A percentile compares a stretch with the other conserved stretches of the same genome.
phyloP scores from a whole-genome alignment of 179 eudicot genomes.

The Silene noctiflora region DNA sequence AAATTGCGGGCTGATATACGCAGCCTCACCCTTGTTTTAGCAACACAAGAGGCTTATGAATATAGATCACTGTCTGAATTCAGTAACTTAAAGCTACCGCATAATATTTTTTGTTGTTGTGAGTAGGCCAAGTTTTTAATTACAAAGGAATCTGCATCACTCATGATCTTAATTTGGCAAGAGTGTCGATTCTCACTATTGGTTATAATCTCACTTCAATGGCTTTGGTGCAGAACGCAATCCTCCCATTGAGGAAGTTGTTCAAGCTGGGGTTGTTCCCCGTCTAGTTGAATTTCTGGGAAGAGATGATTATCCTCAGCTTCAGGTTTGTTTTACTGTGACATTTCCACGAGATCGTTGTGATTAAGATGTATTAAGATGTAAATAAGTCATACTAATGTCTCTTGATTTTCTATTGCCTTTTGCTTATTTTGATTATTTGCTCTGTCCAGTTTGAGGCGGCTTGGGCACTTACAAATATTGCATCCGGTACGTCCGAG shows the following conservation, averaged over 20 bases:
- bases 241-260: constrained; percentile 47
- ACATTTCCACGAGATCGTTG: too few relatives aligned
- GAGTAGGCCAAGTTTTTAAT: not conserved
- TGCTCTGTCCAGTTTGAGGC: constrained; percentile 38
- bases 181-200: not conserved
- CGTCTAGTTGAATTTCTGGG: constrained; percentile 44
- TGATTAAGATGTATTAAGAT: not conserved
- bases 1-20: too few relatives aligned
- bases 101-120: not conserved
- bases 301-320: constrained; percentile 43
- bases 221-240: constrained; percentile 32
- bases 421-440: not conserved
- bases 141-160: not conserved
- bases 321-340: constrained; percentile 41
- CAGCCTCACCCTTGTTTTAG: too few relatives aligned
- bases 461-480: constrained; percentile 48
- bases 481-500: constrained; percentile 50
- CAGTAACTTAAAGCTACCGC: too few relatives aligned
- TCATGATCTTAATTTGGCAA: not conserved
- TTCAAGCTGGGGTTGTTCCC: constrained; percentile 48
- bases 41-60: not conserved
- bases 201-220: not conserved
- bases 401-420: too few relatives aligned
- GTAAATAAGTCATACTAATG: not conserved
- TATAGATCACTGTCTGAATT: not conserved